Percentiles rank a stretch among this genome's conserved stretches.
These are phyloP conservation scores for Pichia cabralensis DNA, from an alignment of 805 yeast species.

Conservation along the genomic window DNA sequence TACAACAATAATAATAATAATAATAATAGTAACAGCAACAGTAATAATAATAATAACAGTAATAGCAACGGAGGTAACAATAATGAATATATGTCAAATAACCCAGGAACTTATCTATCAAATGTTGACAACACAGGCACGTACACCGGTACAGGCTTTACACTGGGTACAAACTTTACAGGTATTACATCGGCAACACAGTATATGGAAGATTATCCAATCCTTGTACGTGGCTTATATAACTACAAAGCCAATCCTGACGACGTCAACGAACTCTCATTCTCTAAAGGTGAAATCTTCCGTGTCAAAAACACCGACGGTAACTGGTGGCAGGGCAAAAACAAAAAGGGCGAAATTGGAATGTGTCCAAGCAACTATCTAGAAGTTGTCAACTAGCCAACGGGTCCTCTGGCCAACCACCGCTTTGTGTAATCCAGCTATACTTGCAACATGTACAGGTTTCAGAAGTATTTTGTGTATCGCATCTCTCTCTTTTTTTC, in stretches of 20 bases:
- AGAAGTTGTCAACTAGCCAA: slow-evolving; percentile 42
- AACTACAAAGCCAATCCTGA: slow-evolving; percentile 84
- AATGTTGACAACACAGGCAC: too few species aligned
- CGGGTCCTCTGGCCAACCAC: not conserved
- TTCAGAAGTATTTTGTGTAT: too few species aligned
- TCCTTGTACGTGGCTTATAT: slow-evolving; percentile 79
- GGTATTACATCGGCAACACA: slow-evolving; percentile 6
- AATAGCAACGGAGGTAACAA: too few species aligned
- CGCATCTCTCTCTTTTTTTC: too few species aligned
- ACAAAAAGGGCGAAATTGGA: slow-evolving; percentile 85
- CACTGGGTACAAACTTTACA: slow-evolving; percentile 8
- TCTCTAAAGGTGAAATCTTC: slow-evolving; percentile 82
- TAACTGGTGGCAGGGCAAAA: slow-evolving; percentile 97
- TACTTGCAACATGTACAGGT: too few species aligned
- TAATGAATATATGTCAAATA: too few species aligned
- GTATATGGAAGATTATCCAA: slow-evolving; percentile 44
- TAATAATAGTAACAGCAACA: not conserved
- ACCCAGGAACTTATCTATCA: too few species aligned
- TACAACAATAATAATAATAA: not conserved
- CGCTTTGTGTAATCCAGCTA: too few species aligned
- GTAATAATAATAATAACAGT: not conserved
- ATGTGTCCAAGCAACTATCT: slow-evolving; percentile 95
- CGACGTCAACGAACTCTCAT: slow-evolving; percentile 87
- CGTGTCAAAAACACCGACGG: slow-evolving; percentile 90
- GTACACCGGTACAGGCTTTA: too few species aligned